Evolutionary conservation across 805 yeast genomes (phyloP).

Genomic region (Candida fluviatilis): DNA sequence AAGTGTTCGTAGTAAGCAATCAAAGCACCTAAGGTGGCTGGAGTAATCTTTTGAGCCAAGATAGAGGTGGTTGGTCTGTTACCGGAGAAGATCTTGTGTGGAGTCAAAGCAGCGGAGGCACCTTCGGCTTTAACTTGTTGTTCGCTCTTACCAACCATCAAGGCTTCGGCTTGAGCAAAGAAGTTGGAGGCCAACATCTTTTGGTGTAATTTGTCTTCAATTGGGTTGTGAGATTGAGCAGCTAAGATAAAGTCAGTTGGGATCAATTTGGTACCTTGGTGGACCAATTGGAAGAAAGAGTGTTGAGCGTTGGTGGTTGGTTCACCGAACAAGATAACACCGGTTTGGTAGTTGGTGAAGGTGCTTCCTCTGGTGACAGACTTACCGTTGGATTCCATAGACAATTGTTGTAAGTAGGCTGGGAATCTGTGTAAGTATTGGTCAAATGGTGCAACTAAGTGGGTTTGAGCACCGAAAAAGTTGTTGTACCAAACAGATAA

Average conservation of each 20-base stretch:
- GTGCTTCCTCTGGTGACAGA: conserved; percentile 90
- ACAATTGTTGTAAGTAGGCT: conserved; percentile 96
- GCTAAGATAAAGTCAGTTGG: conserved; percentile 97
- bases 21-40: conserved; percentile 92
- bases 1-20: conserved; percentile 98
- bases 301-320: conserved; percentile 99
- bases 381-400: conserved; percentile 99
- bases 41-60: conserved; percentile 92
- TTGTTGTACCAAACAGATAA: conserved; percentile 98
- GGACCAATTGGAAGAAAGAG: conserved; percentile 98
- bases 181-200: conserved; percentile 98
- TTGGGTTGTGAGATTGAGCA: conserved; percentile 97
- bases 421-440: conserved; percentile 99
- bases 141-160: conserved; percentile 91
- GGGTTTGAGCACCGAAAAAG: conserved; percentile 97
- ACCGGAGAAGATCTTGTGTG: conserved; percentile 96
- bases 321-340: conserved; percentile 94
- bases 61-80: conserved; percentile 99
- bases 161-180: conserved; percentile 97
- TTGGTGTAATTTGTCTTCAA: conserved; percentile 91
- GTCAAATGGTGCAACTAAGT: conserved; percentile 96
- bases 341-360: conserved; percentile 92
- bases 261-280: conserved; percentile 96
- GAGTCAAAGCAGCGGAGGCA: conserved; percentile 77
- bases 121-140: conserved; percentile 86